A percentile compares a stretch with the other conserved stretches of the same genome.
Conservation (phyloP, 768 basidiomycete genomes). For the Coprinopsis sp. region DNA sequence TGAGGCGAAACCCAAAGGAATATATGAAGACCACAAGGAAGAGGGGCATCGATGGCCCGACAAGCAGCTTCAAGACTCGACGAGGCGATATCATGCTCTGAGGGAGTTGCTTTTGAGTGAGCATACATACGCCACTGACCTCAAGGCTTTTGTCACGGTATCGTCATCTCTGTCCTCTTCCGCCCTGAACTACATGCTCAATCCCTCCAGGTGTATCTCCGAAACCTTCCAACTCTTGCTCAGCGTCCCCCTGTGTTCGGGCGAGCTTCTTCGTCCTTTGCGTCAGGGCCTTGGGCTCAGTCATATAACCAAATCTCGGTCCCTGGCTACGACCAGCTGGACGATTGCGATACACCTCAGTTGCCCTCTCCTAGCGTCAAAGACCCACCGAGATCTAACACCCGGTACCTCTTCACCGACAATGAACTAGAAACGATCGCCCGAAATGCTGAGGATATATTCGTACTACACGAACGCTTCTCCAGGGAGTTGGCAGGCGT, state of each 20-base stretch:
- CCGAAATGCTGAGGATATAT: constrained; percentile 65
- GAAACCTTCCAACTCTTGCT: constrained; percentile 47
- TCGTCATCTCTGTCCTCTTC: constrained; percentile 7
- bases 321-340: constrained; percentile 13
- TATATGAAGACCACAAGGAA: constrained; percentile 23
- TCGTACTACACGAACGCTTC: constrained; percentile 65
- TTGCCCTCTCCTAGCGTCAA: constrained; percentile 18
- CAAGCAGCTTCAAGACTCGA: constrained; percentile 40
- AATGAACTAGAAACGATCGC: constrained; percentile 54
- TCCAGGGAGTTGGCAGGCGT: constrained; percentile 48
- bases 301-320: constrained; percentile 36
- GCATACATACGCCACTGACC: constrained; percentile 72
- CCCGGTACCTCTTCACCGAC: constrained; percentile 52
- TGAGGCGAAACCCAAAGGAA: constrained; percentile 22
- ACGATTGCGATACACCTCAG: constrained; percentile 16
- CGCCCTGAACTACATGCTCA: background rate
- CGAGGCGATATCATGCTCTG: constrained; percentile 67
- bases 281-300: constrained; percentile 41
- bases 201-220: constrained; percentile 56
- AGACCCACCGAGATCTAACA: constrained; percentile 26
- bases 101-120: constrained; percentile 85
- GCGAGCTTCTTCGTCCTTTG: constrained; percentile 39
- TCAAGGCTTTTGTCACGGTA: constrained; percentile 74
- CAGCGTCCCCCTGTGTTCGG: constrained; percentile 35
- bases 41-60: constrained; percentile 23